phyloP scores from a whole-genome alignment of 1,284 basidiomycete genomes.

The Cutaneotrichosporon sp. region DNA sequence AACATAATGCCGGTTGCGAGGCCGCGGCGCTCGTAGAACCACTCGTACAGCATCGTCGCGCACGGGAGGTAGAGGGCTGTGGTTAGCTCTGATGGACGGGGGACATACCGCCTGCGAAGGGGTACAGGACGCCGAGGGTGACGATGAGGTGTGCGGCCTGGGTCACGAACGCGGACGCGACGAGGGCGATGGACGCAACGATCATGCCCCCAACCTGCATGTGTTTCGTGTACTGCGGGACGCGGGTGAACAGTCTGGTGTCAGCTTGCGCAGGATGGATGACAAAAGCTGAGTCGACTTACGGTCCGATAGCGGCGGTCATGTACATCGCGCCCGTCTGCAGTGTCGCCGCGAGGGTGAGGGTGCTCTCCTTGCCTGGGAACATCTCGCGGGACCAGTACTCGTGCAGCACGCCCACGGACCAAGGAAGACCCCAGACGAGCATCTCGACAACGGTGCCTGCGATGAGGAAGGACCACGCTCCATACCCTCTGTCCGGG shows the following conservation, averaged over 20 bases:
- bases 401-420: conserved; percentile 42
- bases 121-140: conserved; percentile 42
- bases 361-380: conserved; percentile 23
- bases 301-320: conserved; percentile 37
- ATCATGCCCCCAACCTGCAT: conserved; percentile 32
- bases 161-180: conserved; percentile 41
- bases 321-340: conserved; percentile 46
- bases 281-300: conserved; percentile 15
- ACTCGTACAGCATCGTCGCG: conserved; percentile 45
- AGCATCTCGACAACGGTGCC: conserved; percentile 41
- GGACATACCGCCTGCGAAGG: conserved; percentile 34
- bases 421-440: conserved; percentile 45
- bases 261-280: neutral
- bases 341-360: conserved; percentile 44
- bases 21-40: conserved; percentile 43
- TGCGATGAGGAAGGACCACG: conserved; percentile 43
- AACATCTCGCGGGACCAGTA: conserved; percentile 42
- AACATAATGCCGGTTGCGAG: conserved; percentile 46
- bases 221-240: conserved; percentile 26
- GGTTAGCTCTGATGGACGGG: neutral
- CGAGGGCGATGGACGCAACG: conserved; percentile 24
- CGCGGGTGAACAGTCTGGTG: conserved; percentile 29
- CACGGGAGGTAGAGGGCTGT: conserved; percentile 43
- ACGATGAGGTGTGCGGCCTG: conserved; percentile 45
- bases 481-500: conserved; percentile 38